A percentile compares a stretch with the other conserved stretches of the same genome.
Conservation (phyloP, 2,329 filamentous ascomycete species). For the Talaromyces sp. region DNA sequence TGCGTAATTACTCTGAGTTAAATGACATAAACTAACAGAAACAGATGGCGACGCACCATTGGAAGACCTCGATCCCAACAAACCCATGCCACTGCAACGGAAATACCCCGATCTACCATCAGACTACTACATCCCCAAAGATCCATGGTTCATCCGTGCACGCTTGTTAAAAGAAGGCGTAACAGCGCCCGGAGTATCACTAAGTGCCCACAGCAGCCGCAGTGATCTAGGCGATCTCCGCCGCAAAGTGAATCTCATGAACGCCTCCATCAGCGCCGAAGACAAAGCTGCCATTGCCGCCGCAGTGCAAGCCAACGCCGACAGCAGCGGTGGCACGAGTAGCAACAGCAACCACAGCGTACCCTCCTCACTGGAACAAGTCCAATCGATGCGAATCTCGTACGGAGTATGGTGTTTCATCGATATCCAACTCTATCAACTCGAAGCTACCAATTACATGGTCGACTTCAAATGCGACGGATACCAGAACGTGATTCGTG, state of each 20-base stretch:
- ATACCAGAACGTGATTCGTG: conserved; percentile 80
- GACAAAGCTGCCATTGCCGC: conserved; percentile 29
- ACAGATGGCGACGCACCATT: conserved; percentile 23
- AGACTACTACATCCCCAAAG: conserved; percentile 81
- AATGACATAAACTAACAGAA: neutral
- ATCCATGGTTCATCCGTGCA: conserved; percentile 91
- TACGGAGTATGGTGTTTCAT: conserved; percentile 88
- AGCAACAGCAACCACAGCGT: conserved; percentile 29
- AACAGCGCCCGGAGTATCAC: conserved; percentile 49
- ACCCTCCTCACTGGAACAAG: conserved; percentile 36
- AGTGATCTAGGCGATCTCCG: conserved; percentile 42
- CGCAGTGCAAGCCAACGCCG: conserved; percentile 29
- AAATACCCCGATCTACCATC: conserved; percentile 45
- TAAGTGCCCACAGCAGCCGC: conserved; percentile 38
- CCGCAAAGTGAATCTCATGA: conserved; percentile 37
- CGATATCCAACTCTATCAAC: conserved; percentile 92
- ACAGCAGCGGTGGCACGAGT: conserved; percentile 28
- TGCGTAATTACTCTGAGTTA: conserved; percentile 19
- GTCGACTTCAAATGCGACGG: conserved; percentile 99
- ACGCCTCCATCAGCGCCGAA: conserved; percentile 32
- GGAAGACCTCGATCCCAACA: conserved; percentile 29
- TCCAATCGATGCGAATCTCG: conserved; percentile 43
- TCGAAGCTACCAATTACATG: conserved; percentile 87
- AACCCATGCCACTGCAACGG: conserved; percentile 39
- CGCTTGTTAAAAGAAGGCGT: conserved; percentile 81